These are phyloP conservation scores for Globisporangium radiosum DNA, from an alignment of 352 stramenopile genomes.

Conservation along the genomic window DNA sequence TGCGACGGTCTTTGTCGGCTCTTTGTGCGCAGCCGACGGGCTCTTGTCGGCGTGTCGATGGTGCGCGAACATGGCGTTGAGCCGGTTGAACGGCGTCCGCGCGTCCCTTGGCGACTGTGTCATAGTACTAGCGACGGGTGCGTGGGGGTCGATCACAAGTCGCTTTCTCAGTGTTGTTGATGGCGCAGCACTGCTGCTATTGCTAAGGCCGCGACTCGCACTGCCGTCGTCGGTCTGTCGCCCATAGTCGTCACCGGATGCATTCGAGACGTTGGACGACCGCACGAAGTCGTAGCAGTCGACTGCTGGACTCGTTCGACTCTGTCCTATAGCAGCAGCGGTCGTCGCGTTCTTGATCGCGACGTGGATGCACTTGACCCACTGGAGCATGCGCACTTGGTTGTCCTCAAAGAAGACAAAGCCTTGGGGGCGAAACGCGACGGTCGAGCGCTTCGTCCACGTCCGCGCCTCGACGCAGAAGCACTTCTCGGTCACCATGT, in stretches of 20 bases:
- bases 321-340: no score
- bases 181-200: neutral
- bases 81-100: conserved; percentile 20
- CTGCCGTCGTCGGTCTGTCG: conserved; percentile 5
- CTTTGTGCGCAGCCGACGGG: conserved; percentile 11
- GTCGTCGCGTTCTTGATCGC: conserved; percentile 50
- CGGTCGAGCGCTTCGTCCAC: conserved; percentile 64
- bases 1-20: conserved; percentile 4
- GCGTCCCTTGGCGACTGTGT: conserved; percentile 3
- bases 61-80: conserved; percentile 26
- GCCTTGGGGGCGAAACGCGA: conserved; percentile 46
- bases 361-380: conserved; percentile 73
- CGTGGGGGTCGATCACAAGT: conserved; percentile 24
- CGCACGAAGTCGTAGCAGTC: conserved; percentile 35
- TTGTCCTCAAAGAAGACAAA: conserved; percentile 76
- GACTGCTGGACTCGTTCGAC: neutral
- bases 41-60: conserved; percentile 29
- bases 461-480: conserved; percentile 65
- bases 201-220: neutral
- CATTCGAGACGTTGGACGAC: conserved; percentile 12
- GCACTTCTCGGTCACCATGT: conserved; percentile 70
- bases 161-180: conserved; percentile 15
- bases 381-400: conserved; percentile 57
- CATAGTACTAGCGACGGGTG: neutral
- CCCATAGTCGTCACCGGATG: conserved; percentile 2